A percentile compares a stretch with the other conserved stretches of the same genome.
Evolutionary conservation across 768 basidiomycete genomes (phyloP).

Genomic region (Mycena haematopus): DNA sequence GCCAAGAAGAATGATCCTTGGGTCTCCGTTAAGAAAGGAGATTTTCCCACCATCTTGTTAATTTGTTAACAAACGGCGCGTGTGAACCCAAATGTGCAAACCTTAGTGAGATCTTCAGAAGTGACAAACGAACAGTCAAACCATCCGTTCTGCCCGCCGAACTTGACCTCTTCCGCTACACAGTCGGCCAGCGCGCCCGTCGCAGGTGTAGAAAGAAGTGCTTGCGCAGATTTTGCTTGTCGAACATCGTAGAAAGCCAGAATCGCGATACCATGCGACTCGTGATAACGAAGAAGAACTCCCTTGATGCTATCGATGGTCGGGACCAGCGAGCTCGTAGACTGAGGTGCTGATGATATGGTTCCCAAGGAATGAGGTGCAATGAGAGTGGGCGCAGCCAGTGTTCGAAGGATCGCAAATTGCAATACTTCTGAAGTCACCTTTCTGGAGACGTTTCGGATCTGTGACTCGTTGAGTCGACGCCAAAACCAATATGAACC

Average conservation of each 20-base stretch:
- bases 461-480: slow-evolving; percentile 30
- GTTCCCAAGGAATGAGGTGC: not conserved
- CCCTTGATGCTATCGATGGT: slow-evolving; percentile 51
- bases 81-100: slow-evolving; percentile 33
- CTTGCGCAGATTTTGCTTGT: slow-evolving; percentile 55
- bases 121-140: slow-evolving; percentile 53
- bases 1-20: slow-evolving; percentile 60
- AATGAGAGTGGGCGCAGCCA: slow-evolving; percentile 4
- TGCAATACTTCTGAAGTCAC: slow-evolving; percentile 33
- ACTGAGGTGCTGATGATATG: slow-evolving; percentile 2
- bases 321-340: slow-evolving; percentile 1
- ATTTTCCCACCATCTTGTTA: slow-evolving; percentile 60
- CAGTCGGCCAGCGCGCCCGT: slow-evolving; percentile 38
- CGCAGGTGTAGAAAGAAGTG: slow-evolving; percentile 43
- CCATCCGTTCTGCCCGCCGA: slow-evolving; percentile 35
- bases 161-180: slow-evolving; percentile 35
- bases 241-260: slow-evolving; percentile 68
- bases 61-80: slow-evolving; percentile 17
- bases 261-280: slow-evolving; percentile 58
- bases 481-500: not conserved
- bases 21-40: slow-evolving; percentile 55
- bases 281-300: slow-evolving; percentile 58
- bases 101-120: slow-evolving; percentile 53
- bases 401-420: slow-evolving; percentile 26
- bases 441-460: slow-evolving; percentile 44